Base-by-base conservation (phyloP, 2,329 filamentous ascomycete species). In the Xylariaceae sp. region DNA sequence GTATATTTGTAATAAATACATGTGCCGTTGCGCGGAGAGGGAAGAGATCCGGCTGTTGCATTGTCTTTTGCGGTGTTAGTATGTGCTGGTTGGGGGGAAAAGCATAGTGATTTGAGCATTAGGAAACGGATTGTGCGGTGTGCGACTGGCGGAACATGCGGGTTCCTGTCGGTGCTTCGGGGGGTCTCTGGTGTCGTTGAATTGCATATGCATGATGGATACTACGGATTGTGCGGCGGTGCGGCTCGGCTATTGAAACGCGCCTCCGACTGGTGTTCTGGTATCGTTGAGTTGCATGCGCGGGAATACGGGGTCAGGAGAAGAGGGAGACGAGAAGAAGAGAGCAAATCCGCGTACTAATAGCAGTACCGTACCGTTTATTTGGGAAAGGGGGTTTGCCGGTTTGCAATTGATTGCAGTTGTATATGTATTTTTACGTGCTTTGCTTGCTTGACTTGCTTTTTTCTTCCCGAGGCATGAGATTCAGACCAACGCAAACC, bases 61-160 rank as follows among this genome's bases (percentile, higher is more conserved):
- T 51, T 54, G 45, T 56, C 23, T 30, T 34, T 54, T 52, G 51
- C 49, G 34, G 17, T 42, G 10, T 53, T 54, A 8, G 44, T 42
- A 50, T n/a, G 23, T 56, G n/a, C 10, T 9, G 56, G 53, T 56
- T 56, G 58, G 49, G 55, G 23, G 57, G 55, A 60, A 58, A 61
- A 55, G 56, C 30, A 61, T 61, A 13, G 10, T 53, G 23, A 47
- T 58, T 56, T 35, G 51, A 56, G 49, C 39, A 58, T 55, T n/a
- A 48, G 45, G 49, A 30, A 50, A 47, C 13, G 44, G 53, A 47
- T 47, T 48, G 8, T 39, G 48, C 11, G 48, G 52, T 44, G 13
- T n/a, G 18, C 42, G 37, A 51, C 49, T 30, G 23, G 23, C 23
- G 47, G 15, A 56, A 53, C 56, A 61, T n/a, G 44, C 15, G n/a